Evolutionary conservation across 495 filamentous ascomycete genomes (phyloP).

Genomic region (Daldinia loculata): DNA sequence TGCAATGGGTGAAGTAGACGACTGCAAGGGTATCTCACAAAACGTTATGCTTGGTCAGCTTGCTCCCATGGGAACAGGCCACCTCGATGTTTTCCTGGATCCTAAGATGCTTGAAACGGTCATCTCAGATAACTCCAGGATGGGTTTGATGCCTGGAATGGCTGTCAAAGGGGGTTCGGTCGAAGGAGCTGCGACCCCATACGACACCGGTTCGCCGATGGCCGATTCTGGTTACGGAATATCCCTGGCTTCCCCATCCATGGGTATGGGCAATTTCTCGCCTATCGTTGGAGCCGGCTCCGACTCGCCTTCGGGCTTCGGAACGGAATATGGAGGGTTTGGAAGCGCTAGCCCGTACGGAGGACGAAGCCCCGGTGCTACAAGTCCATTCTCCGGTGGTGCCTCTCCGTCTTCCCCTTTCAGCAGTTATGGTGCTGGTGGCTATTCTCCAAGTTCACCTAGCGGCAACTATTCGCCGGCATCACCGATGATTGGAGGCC

Average conservation of each 20-base stretch:
- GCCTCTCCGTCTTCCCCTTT: constrained; percentile 77
- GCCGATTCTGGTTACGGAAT: constrained; percentile 69
- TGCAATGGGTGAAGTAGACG: constrained; percentile 91
- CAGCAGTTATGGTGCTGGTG: constrained; percentile 67
- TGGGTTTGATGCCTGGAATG: constrained; percentile 79
- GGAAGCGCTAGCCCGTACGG: constrained; percentile 74
- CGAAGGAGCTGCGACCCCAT: constrained; percentile 92
- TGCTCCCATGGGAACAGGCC: constrained; percentile 94
- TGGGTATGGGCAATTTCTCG: constrained; percentile 89
- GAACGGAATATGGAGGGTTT: constrained; percentile 60
- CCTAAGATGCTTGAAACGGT: constrained; percentile 95
- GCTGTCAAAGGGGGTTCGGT: constrained; percentile 74
- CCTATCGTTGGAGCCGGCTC: constrained; percentile 81
- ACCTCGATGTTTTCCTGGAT: constrained; percentile 91
- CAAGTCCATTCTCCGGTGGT: constrained; percentile 76
- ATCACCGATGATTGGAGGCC: constrained; percentile 71
- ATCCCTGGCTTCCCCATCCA: constrained; percentile 68
- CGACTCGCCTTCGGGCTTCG: constrained; percentile 79
- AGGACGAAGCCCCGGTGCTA: constrained; percentile 75
- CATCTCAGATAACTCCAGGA: constrained; percentile 85
- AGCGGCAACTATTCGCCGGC: constrained; percentile 79
- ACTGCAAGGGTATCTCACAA: constrained; percentile 97
- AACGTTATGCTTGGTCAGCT: constrained; percentile 98
- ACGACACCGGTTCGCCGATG: constrained; percentile 90
- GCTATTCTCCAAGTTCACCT: constrained; percentile 71